Evolutionary conservation across 176 grass and related monocot species (phyloP).

Genomic region (Dendrocalamus sinicus): DNA sequence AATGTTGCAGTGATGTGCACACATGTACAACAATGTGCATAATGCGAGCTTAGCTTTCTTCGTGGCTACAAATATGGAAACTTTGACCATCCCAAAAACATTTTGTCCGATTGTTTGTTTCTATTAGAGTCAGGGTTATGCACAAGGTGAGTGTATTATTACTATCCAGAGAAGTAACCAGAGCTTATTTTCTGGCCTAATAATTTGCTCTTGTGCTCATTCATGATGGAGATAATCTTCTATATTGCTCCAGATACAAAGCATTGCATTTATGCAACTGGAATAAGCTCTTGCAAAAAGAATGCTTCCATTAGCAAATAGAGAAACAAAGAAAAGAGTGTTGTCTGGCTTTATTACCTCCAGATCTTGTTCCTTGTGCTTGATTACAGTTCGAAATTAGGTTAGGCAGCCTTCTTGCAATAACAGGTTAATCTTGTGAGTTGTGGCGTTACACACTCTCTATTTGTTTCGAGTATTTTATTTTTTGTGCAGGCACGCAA

Average conservation of each 20-base stretch:
- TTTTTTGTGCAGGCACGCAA: not conserved
- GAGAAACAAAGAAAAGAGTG: not conserved
- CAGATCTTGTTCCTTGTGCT: not conserved
- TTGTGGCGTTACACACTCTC: not conserved
- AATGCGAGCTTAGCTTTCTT: not conserved
- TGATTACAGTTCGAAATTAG: not conserved
- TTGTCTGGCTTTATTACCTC: not conserved
- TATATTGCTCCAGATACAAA: not conserved
- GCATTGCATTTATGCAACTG: not conserved
- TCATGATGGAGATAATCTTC: not conserved
- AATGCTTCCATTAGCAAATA: not conserved
- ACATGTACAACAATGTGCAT: not conserved
- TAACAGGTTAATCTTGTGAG: not conserved
- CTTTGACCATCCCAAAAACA: not conserved
- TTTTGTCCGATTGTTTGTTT: not conserved
- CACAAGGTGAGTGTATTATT: not conserved
- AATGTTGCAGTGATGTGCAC: not conserved
- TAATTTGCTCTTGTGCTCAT: not conserved
- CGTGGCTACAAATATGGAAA: not conserved
- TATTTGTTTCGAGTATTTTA: not conserved
- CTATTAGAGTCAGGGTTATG: not conserved
- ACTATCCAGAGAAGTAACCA: not conserved
- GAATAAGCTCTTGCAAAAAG: not conserved
- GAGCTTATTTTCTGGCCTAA: not conserved
- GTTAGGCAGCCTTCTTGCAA: not conserved